phyloP scores from a whole-genome alignment of 1,284 basidiomycete genomes.

The Cutaneotrichosporon sp. region DNA sequence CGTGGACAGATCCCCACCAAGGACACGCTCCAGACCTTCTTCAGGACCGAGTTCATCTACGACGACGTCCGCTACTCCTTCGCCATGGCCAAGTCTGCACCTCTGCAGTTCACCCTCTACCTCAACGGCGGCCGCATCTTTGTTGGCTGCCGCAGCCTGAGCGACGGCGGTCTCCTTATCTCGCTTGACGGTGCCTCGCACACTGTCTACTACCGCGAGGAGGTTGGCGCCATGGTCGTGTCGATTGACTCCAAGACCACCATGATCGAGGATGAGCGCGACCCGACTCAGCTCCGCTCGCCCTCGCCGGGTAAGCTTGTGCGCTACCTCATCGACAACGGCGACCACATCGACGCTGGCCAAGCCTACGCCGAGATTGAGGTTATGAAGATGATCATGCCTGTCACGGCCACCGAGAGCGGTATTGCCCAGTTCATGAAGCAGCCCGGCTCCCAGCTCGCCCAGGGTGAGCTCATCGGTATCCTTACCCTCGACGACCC shows the following conservation, averaged over 20 bases:
- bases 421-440: constrained; percentile 96
- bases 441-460: constrained; percentile 92
- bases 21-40: constrained; percentile 93
- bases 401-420: constrained; percentile 90
- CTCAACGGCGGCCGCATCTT: constrained; percentile 89
- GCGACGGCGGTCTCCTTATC: constrained; percentile 91
- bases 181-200: constrained; percentile 90
- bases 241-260: constrained; percentile 97
- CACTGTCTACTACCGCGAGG: constrained; percentile 97
- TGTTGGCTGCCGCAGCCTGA: constrained; percentile 83
- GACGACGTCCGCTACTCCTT: constrained; percentile 94
- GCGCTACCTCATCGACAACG: constrained; percentile 90
- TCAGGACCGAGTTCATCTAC: constrained; percentile 97
- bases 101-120: constrained; percentile 85
- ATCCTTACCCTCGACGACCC: constrained; percentile 97
- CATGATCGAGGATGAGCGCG: constrained; percentile 98
- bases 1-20: constrained; percentile 93
- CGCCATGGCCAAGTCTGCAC: constrained; percentile 86
- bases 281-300: constrained; percentile 93
- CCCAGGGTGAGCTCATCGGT: constrained; percentile 97
- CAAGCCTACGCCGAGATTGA: constrained; percentile 99
- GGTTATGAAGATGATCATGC: constrained; percentile 99
- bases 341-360: constrained; percentile 92
- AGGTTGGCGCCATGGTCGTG: constrained; percentile 87
- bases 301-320: constrained; percentile 97